phyloP scores from a whole-genome alignment of 257 asterid genomes.

The Solanum paucissectum region DNA sequence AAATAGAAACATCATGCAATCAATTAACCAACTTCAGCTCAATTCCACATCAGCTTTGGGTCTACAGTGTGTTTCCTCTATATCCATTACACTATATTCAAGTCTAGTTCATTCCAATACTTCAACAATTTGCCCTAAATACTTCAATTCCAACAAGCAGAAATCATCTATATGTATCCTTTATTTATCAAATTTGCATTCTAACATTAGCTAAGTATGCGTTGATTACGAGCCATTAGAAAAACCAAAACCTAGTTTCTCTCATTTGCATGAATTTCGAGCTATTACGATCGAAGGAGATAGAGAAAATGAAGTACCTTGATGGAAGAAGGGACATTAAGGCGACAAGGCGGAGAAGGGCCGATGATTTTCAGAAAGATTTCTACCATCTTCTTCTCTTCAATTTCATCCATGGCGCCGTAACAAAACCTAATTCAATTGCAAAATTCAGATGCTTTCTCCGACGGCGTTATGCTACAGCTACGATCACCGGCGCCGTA shows the following conservation, averaged over 20 bases:
- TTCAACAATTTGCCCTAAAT: neutral
- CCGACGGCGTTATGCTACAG: neutral
- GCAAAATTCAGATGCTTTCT: neutral
- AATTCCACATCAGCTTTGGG: neutral
- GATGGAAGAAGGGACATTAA: constrained; percentile 52
- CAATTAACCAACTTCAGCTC: neutral
- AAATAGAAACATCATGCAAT: neutral
- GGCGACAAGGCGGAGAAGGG: constrained; percentile 69
- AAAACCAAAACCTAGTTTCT: neutral
- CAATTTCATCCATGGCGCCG: neutral
- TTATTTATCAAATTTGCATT: neutral
- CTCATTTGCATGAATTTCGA: neutral
- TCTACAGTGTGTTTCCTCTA: neutral
- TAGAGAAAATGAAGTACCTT: constrained; percentile 24
- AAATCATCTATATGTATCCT: neutral
- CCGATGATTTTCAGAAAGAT: constrained; percentile 62
- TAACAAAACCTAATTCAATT: constrained; percentile 8
- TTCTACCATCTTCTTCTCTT: constrained; percentile 25
- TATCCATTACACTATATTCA: neutral
- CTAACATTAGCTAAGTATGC: neutral
- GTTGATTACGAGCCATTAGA: neutral
- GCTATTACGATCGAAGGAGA: neutral
- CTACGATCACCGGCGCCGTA: neutral
- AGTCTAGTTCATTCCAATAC: neutral
- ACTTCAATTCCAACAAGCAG: neutral